Conservation (phyloP, 176 grass and related monocot species). For the Rhynchospora pubera region DNA sequence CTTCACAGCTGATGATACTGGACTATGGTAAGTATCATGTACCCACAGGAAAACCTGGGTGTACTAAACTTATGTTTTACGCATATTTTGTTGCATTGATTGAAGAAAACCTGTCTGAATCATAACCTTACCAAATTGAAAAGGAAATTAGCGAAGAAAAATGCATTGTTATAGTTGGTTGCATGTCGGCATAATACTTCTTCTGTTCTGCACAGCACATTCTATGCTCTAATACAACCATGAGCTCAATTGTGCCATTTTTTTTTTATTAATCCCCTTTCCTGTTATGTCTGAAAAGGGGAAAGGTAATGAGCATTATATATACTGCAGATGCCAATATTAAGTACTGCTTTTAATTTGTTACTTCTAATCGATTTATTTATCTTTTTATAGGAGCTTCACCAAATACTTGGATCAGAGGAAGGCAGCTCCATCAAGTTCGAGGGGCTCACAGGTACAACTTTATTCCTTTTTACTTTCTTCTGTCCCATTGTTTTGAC, state of each 20-base stretch:
- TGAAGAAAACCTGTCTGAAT: neutral
- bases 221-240: neutral
- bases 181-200: neutral
- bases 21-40: conserved; percentile 68
- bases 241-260: neutral
- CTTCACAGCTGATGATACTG: conserved; percentile 83
- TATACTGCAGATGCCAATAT: neutral
- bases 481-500: neutral
- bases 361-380: neutral
- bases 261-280: neutral
- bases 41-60: neutral
- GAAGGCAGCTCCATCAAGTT: conserved; percentile 59
- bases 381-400: conserved; percentile 60
- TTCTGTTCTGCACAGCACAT: neutral
- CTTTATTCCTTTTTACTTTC: neutral
- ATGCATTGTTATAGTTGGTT: neutral
- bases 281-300: no score
- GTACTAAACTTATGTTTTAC: neutral
- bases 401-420: conserved; percentile 77
- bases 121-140: neutral
- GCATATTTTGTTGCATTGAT: neutral
- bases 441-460: conserved; percentile 73
- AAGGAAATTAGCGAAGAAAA: neutral
- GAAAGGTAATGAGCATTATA: no score
- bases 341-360: conserved; percentile 14